Evolutionary conservation across 345 rosid genomes (phyloP), one percentile per base, ranked within the genome.

Genomic region (Trapa incisa): DNA sequence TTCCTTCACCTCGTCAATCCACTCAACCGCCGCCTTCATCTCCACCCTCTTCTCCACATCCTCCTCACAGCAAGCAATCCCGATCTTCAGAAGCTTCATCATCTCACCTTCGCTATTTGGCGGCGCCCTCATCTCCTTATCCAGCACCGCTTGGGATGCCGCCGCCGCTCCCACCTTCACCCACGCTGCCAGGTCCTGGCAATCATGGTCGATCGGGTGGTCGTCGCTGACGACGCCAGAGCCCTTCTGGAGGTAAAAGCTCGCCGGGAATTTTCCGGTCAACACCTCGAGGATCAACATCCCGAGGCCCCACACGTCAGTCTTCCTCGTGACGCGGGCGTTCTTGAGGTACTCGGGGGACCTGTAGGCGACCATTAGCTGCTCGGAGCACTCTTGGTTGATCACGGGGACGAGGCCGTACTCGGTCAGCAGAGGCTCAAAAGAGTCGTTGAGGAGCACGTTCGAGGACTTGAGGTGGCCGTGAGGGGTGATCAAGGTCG

Each of bases 401-500:
- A 87, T 84, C 61, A 87, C 77, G 1, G 96, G 96, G 71, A 79
- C 76, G 57, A 94, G 80, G 5, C 83, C 92, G 54, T 91, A 94
- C 53, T 94, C 97, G 0, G 79, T 68, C 66, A 94, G 80, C 32
- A 88, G 71, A 8, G 99, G 95, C 61, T 91, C 91, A 6, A 65
- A 68, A 29, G 80, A 70, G 14, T 81, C 75, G 3, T 42, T 67
- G 5, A 94, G 78, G 65, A 94, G 91, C 76, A 94, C 77, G 48
- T 91, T 94, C 0, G 96, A 85, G 41, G 99, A 94, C 79, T 89
- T 94, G 14, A 94, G 80, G 75, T 94, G 99, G 22, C 99, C 99
- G 41, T 94, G 97, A 6, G 97, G 84, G 37, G 93, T 82, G 38
- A 86, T 80, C 43, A 87, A 68, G 75, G 82, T 83, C 3, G 99